Evolutionary conservation across 768 basidiomycete species (phyloP).

Genomic region (Leccinum ochraceum): DNA sequence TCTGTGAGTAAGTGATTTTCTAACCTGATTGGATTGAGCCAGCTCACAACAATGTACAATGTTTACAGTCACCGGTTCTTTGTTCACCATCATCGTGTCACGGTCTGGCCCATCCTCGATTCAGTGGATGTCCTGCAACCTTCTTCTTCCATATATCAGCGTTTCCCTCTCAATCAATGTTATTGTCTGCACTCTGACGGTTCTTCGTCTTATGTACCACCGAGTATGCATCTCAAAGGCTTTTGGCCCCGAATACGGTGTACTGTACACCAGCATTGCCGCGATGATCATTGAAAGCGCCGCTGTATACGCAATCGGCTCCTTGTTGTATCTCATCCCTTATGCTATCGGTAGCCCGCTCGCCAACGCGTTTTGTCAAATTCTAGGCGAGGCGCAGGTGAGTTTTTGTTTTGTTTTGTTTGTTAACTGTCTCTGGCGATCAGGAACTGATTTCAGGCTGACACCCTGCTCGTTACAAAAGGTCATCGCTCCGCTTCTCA

Average conservation of each 20-base stretch:
- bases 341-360: conserved; percentile 25
- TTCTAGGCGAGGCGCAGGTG: conserved; percentile 34
- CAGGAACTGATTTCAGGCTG: neutral
- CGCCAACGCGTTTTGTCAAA: conserved; percentile 30
- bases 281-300: conserved; percentile 37
- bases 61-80: conserved; percentile 27
- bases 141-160: conserved; percentile 34
- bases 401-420: neutral
- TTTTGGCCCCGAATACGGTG: conserved; percentile 29
- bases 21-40: neutral
- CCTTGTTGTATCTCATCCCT: conserved; percentile 34
- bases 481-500: conserved; percentile 49
- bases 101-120: conserved; percentile 15
- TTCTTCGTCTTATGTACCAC: conserved; percentile 33
- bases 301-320: conserved; percentile 33
- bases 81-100: conserved; percentile 33
- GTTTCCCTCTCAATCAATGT: conserved; percentile 38
- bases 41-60: neutral
- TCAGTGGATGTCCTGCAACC: conserved; percentile 34
- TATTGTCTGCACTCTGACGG: conserved; percentile 32
- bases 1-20: conserved; percentile 21
- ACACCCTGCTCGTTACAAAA: neutral
- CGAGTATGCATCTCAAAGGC: conserved; percentile 24
- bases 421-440: neutral
- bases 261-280: conserved; percentile 32